Percentiles rank a stretch among this genome's conserved stretches.
phyloP scores from a whole-genome alignment of 441 rosid species.

The Jatropha podagrica region DNA sequence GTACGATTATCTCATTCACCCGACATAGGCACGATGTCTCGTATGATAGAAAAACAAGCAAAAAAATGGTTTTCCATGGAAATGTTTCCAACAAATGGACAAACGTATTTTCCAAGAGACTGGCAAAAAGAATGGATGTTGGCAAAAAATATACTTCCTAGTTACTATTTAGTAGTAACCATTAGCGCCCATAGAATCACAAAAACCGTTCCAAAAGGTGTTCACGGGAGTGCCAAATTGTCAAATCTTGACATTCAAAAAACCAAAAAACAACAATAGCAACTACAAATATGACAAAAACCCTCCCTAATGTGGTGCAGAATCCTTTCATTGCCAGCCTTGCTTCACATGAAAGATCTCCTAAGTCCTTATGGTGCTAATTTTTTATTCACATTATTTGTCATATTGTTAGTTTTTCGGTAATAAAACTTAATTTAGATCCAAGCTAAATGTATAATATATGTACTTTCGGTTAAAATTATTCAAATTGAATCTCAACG shows the following conservation, averaged over 20 bases:
- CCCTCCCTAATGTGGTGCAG: neutral
- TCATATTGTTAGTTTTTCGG: too few species aligned
- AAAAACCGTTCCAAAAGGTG: neutral
- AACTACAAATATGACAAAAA: neutral
- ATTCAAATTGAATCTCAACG: too few species aligned
- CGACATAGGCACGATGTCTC: too few species aligned
- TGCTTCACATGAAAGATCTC: constrained; percentile 14
- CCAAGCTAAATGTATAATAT: too few species aligned
- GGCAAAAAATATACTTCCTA: neutral
- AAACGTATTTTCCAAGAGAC: neutral
- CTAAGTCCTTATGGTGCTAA: too few species aligned
- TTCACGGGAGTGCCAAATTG: constrained; percentile 1
- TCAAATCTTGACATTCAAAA: neutral
- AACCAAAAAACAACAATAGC: neutral
- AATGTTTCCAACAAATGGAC: too few species aligned
- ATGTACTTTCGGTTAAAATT: too few species aligned
- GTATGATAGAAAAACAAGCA: too few species aligned
- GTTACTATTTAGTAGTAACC: neutral
- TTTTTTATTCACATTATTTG: neutral
- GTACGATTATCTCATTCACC: too few species aligned
- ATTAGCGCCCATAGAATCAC: neutral
- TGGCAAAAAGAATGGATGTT: neutral
- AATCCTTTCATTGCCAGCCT: constrained; percentile 15
- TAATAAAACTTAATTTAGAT: too few species aligned
- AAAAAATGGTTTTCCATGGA: too few species aligned